Conservation (phyloP, 768 basidiomycete species). For the Dioszegia hungarica region DNA sequence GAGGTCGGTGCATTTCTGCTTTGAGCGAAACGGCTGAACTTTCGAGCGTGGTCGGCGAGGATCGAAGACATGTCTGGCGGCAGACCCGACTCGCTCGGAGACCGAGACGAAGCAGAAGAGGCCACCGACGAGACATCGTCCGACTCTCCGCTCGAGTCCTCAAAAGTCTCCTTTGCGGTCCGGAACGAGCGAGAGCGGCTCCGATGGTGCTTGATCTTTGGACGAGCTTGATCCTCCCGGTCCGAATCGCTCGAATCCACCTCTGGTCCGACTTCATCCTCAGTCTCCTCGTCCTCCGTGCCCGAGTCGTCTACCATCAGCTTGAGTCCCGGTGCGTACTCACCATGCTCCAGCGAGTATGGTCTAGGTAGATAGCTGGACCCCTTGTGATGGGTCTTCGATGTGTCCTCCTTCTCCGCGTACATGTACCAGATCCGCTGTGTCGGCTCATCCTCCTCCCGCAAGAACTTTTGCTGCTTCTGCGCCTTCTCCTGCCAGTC, state of each 20-base stretch:
- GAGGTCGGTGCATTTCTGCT: no score
- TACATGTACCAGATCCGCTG: constrained; percentile 52
- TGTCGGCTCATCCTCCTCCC: constrained; percentile 66
- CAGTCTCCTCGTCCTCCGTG: background rate
- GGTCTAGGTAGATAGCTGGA: constrained; percentile 36
- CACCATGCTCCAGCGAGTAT: background rate
- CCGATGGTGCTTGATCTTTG: background rate
- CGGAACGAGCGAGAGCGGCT: constrained; percentile 9
- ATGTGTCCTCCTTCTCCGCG: background rate
- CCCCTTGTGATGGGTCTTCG: constrained; percentile 15
- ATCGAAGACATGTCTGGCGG: constrained; percentile 7
- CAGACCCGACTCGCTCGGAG: background rate
- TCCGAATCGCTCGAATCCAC: background rate
- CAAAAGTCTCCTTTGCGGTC: constrained; percentile 9
- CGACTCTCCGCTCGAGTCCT: constrained; percentile 11
- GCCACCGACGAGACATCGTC: constrained; percentile 4
- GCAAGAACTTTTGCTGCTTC: constrained; percentile 64
- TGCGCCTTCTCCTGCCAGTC: constrained; percentile 57
- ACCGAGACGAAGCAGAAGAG: background rate
- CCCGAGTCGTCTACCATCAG: constrained; percentile 9
- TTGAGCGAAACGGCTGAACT: background rate
- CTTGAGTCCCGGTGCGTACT: background rate
- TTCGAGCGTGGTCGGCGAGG: background rate
- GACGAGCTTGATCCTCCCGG: background rate
- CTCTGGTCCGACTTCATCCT: background rate